phyloP scores from a whole-genome alignment of 805 yeast genomes.

The Grigorovia yakushimaensis region DNA sequence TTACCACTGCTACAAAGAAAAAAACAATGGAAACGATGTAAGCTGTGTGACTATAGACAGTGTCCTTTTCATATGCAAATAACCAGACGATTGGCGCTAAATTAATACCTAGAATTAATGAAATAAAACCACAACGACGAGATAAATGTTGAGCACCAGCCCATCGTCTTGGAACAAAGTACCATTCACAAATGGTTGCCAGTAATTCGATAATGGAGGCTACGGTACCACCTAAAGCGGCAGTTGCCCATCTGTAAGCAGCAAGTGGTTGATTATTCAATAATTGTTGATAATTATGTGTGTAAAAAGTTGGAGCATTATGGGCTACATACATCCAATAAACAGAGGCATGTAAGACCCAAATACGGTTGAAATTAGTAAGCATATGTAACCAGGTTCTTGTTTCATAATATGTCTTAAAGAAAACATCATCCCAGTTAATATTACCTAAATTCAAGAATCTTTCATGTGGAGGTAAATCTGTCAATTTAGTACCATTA shows the following conservation, averaged over 20 bases:
- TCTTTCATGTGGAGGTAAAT: constrained; percentile 81
- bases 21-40: constrained; percentile 72
- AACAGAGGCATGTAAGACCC: constrained; percentile 83
- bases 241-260: constrained; percentile 85
- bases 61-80: constrained; percentile 66
- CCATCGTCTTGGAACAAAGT: constrained; percentile 95
- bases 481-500: constrained; percentile 87
- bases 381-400: constrained; percentile 95
- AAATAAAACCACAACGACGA: constrained; percentile 71
- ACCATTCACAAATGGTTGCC: constrained; percentile 90
- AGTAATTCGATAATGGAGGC: constrained; percentile 72
- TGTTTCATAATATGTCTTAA: constrained; percentile 90
- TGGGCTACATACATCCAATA: constrained; percentile 94
- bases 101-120: constrained; percentile 56
- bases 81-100: constrained; percentile 80
- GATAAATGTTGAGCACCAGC: constrained; percentile 96
- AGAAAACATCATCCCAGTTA: constrained; percentile 82
- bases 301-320: constrained; percentile 85
- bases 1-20: constrained; percentile 78
- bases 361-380: constrained; percentile 94
- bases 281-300: constrained; percentile 75
- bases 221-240: constrained; percentile 85
- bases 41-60: constrained; percentile 58
- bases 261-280: constrained; percentile 75
- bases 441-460: constrained; percentile 82